Evolutionary conservation across 2,329 filamentous ascomycete species (phyloP).

Genomic region (Eutypa lata): DNA sequence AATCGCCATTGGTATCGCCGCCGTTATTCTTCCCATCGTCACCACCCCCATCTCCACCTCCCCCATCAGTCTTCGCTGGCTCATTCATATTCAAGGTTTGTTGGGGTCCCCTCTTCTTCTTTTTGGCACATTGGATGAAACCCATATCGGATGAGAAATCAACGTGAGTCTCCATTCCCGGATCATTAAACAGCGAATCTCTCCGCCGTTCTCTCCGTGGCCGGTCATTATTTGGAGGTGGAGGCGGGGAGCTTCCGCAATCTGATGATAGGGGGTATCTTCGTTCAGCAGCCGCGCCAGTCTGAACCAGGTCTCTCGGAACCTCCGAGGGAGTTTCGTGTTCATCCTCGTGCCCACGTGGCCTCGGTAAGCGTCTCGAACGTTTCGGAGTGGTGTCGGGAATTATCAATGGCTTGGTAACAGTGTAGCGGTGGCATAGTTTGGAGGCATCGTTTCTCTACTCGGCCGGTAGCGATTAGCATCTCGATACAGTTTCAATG

Average conservation of each 20-base stretch:
- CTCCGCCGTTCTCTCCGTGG: conserved; percentile 25
- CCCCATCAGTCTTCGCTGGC: conserved; percentile 34
- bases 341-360: conserved; percentile 12
- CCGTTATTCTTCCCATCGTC: conserved; percentile 24
- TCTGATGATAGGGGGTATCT: conserved; percentile 23
- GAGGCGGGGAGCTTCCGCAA: conserved; percentile 18
- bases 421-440: conserved; percentile 3
- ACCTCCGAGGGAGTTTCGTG: conserved; percentile 8
- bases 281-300: conserved; percentile 20
- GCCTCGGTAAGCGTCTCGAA: conserved; percentile 23
- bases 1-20: conserved; percentile 31
- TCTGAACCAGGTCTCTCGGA: conserved; percentile 16
- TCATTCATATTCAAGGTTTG: conserved; percentile 17
- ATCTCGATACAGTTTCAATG: conserved; percentile 10
- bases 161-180: conserved; percentile 42
- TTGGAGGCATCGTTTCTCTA: conserved; percentile 12
- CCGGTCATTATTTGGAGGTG: conserved; percentile 15
- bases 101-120: conserved; percentile 35
- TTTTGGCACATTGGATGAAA: conserved; percentile 52
- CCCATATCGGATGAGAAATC: conserved; percentile 56
- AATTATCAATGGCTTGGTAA: conserved; percentile 24
- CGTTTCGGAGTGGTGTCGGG: conserved; percentile 34
- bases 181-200: conserved; percentile 40
- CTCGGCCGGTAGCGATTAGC: conserved; percentile 14
- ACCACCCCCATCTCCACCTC: conserved; percentile 28